Evolutionary conservation across 192 early-diverging fungal species (phyloP), one percentile per base, ranked within the genome.

Genomic region (Coemansia sp.): DNA sequence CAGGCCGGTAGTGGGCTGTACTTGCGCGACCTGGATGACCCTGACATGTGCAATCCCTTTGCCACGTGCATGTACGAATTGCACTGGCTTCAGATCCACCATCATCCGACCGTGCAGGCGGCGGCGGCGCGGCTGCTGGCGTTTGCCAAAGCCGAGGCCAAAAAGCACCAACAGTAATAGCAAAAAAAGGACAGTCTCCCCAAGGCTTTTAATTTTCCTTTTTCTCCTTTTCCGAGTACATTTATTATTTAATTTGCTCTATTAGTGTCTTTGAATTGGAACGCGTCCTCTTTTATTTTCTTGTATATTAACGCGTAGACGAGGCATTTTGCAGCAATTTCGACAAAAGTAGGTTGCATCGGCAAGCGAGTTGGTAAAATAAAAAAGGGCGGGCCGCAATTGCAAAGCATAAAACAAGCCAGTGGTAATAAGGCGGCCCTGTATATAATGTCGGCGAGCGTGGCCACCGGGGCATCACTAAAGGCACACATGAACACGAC

Each of bases 31-130:
- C 70, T 97, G 59, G 89, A 95, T 66, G 95, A 98, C 63, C 92
- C 95, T 0, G 94, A 98, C 60, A 83, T 97, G 65, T 95, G 92
- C 69, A 98, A 98, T 69, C 93, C 96, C 3, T 94, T 95, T 75
- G 92, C 93, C 2, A 89, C 96, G 3, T 92, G 87, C 70, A 62
- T 96, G 50, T 98, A 89, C 83, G 96, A 98, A 73, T 73, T 95
- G 53, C 84, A 84, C 58, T 83, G 90, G 61, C 87, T 93, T 56
- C 85, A 77, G 65, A 79, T 64, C 60, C 71, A 70, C 60, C 70
- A 71, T 60, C 22, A 63, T 39, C 9, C 70, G 12, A 39, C 49
- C 32, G 82, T 84, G 22, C 77, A 76, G 22, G 65, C 45, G 2
- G 82, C 73, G 14, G 67, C 67, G 1, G 51, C 56, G 8, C 65